Evolutionary conservation across 2,329 filamentous ascomycete species (phyloP).

Genomic region (Berkeleyomyces rouxiae): DNA sequence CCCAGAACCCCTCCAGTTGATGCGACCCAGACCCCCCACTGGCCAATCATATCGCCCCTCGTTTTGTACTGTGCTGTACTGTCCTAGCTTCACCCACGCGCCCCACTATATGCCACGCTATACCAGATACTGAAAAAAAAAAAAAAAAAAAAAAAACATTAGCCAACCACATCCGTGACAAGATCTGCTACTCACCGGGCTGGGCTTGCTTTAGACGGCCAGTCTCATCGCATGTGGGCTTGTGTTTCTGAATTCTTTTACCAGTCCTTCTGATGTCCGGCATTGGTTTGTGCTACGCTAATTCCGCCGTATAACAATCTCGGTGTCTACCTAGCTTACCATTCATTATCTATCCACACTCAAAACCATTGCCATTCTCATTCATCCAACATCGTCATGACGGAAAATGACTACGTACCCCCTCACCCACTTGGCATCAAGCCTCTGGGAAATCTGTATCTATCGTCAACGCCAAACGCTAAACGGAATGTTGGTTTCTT

Average conservation of each 20-base stretch:
- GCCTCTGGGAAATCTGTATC: slow-evolving; percentile 67
- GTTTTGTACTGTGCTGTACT: background rate
- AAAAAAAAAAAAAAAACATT: background rate
- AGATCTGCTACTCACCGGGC: background rate
- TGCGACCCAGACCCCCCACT: background rate
- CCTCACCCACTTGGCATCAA: slow-evolving; percentile 71
- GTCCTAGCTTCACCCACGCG: background rate
- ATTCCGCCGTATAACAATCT: background rate
- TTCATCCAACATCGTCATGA: background rate
- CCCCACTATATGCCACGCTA: background rate
- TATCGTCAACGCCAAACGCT: slow-evolving; percentile 28
- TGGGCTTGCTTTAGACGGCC: background rate
- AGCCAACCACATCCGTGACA: background rate
- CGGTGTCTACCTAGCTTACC: background rate
- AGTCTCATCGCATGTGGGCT: background rate
- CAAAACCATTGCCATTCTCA: no score
- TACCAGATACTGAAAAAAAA: background rate
- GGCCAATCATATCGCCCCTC: background rate
- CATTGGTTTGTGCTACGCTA: background rate
- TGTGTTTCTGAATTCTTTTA: background rate
- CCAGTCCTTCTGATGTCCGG: background rate
- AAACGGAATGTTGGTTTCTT: slow-evolving; percentile 43
- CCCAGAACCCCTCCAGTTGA: background rate
- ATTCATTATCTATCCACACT: background rate
- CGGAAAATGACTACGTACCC: slow-evolving; percentile 37